A percentile compares a stretch with the other conserved stretches of the same genome.
These are phyloP conservation scores for Pachysandra terminalis DNA, from an alignment of 164 flowering plant genomes.

Conservation along the genomic window DNA sequence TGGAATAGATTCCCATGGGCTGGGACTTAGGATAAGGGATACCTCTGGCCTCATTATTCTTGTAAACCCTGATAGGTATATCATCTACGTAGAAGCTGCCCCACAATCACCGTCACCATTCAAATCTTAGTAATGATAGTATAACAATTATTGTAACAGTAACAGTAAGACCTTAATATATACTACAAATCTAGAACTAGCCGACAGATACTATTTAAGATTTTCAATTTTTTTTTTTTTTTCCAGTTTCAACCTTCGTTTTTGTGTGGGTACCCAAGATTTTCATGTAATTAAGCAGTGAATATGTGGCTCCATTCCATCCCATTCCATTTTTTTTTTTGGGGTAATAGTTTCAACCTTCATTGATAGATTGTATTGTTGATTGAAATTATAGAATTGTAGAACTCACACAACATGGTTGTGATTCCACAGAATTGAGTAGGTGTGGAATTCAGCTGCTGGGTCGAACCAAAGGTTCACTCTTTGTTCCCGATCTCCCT, in stretches of 20 bases:
- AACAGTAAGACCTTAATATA: too few relatives aligned
- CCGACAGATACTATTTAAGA: too few relatives aligned
- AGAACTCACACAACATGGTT: constrained; percentile 43
- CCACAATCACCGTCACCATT: not conserved
- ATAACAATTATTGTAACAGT: too few relatives aligned
- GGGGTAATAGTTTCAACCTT: too few relatives aligned
- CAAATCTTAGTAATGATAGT: too few relatives aligned
- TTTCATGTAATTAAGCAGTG: too few relatives aligned
- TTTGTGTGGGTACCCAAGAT: too few relatives aligned
- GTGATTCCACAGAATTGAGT: constrained; percentile 51
- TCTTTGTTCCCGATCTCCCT: constrained; percentile 60
- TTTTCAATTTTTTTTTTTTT: too few relatives aligned
- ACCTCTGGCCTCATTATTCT: constrained; percentile 44
- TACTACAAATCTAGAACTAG: too few relatives aligned
- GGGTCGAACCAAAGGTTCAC: constrained; percentile 72
- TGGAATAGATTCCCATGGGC: constrained; percentile 53
- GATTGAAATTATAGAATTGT: not conserved
- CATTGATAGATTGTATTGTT: not conserved
- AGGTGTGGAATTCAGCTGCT: constrained; percentile 43
- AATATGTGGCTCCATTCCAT: too few relatives aligned
- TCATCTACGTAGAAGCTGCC: constrained; percentile 50
- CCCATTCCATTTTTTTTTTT: too few relatives aligned
- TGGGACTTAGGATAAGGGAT: constrained; percentile 44
- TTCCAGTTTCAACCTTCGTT: too few relatives aligned
- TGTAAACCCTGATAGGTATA: constrained; percentile 56